These are phyloP conservation scores for Noccaea caerulescens DNA, from an alignment of 345 rosid species.

Conservation along the genomic window DNA sequence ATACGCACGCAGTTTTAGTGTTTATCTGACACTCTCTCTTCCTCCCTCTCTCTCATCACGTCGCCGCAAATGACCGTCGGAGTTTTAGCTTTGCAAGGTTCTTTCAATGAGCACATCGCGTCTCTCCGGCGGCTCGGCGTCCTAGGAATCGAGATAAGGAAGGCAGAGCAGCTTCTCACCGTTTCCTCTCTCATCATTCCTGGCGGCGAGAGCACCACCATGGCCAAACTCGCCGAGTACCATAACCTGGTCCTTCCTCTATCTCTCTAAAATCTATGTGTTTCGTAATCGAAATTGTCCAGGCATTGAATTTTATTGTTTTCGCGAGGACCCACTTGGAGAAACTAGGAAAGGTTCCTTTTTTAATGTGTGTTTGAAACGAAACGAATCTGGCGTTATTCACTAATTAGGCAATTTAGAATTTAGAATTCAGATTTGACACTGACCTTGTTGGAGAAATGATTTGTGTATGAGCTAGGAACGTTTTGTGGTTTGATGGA, in stretches of 20 bases:
- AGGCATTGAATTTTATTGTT: conserved; percentile 4
- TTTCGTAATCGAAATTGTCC: background rate
- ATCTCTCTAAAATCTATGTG: background rate
- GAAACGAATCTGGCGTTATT: conserved; percentile 19
- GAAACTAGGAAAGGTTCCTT: conserved; percentile 13
- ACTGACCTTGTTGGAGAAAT: background rate
- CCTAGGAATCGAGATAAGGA: conserved; percentile 85
- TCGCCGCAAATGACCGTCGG: conserved; percentile 74
- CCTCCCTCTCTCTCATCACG: conserved; percentile 22
- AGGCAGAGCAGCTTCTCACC: conserved; percentile 74
- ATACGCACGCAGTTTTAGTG: conserved; percentile 15
- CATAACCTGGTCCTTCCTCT: conserved; percentile 67
- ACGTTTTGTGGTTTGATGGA: conserved; percentile 2
- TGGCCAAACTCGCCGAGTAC: conserved; percentile 95
- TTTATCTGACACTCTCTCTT: conserved; percentile 20
- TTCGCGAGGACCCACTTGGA: conserved; percentile 26
- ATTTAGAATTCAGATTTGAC: background rate
- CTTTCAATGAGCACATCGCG: conserved; percentile 98
- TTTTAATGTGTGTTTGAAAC: conserved; percentile 8
- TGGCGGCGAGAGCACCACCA: conserved; percentile 99
- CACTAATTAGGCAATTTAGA: conserved; percentile 7
- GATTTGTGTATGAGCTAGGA: background rate
- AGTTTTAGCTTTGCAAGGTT: conserved; percentile 94
- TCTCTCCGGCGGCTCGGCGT: conserved; percentile 81
- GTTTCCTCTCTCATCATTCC: conserved; percentile 90